A percentile compares a stretch with the other conserved stretches of the same genome.
Conservation (phyloP, 495 filamentous ascomycete species). For the Neurospora sp. region DNA sequence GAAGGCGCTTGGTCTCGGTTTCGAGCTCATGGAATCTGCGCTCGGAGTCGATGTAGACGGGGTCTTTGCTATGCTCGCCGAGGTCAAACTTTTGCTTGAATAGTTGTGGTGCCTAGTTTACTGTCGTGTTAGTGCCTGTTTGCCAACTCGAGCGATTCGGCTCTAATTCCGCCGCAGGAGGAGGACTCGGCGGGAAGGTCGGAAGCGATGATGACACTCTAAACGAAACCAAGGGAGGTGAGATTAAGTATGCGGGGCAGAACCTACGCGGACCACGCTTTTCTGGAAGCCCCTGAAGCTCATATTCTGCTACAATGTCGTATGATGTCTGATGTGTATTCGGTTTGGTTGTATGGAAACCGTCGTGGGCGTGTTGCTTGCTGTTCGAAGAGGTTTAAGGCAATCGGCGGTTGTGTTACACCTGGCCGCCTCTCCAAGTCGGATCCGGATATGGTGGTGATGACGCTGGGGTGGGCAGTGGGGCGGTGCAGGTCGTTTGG, state of each 20-base stretch:
- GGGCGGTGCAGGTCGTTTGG: neutral
- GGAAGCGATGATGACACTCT: neutral
- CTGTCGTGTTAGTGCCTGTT: neutral
- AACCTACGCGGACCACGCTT: constrained; percentile 65
- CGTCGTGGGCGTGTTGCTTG: neutral
- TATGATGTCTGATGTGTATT: neutral
- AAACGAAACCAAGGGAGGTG: neutral
- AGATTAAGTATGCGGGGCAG: constrained; percentile 4
- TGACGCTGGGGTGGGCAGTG: neutral
- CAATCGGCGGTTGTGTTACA: neutral
- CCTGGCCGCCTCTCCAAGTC: neutral
- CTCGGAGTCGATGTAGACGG: constrained; percentile 90
- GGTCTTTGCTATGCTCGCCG: constrained; percentile 87
- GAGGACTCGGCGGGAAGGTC: neutral
- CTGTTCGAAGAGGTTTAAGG: neutral
- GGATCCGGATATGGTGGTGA: neutral
- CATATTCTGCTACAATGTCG: constrained; percentile 42
- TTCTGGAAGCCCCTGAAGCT: constrained; percentile 96
- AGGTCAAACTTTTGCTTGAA: constrained; percentile 89
- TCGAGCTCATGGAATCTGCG: constrained; percentile 91
- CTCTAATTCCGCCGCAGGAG: neutral
- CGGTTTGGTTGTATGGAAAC: neutral
- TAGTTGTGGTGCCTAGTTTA: constrained; percentile 72
- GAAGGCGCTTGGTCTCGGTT: constrained; percentile 87
- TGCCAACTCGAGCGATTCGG: neutral